Evolutionary conservation across 345 rosid species (phyloP).

Genomic region (Hypericum androsaemum): DNA sequence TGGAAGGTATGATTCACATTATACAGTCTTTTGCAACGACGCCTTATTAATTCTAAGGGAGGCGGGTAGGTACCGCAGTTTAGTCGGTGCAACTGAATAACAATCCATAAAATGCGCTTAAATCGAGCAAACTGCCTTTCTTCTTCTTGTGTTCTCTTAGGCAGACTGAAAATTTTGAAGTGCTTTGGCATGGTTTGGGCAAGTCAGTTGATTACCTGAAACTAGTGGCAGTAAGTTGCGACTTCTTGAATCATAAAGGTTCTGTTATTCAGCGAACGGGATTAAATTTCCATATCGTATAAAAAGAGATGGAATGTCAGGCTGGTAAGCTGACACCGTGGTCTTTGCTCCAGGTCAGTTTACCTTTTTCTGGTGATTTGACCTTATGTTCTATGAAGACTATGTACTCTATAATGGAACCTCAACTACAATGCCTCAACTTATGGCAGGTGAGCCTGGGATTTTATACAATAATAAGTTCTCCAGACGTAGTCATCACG

Average conservation of each 20-base stretch:
- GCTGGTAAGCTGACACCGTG: not conserved
- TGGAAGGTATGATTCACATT: slow-evolving; percentile 30
- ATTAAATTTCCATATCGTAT: no score
- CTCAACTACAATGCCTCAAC: slow-evolving; percentile 34
- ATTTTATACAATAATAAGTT: slow-evolving; percentile 3
- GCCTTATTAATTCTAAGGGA: no score
- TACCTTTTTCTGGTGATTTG: slow-evolving; percentile 38
- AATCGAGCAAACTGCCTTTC: not conserved
- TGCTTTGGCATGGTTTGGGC: slow-evolving; percentile 42
- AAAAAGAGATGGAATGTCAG: no score
- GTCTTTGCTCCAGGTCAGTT: slow-evolving; percentile 32
- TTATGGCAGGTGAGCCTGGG: slow-evolving; percentile 41
- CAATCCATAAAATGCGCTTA: no score
- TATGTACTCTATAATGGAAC: slow-evolving; percentile 43
- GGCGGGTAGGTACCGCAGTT: no score
- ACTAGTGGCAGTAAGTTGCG: slow-evolving; percentile 43
- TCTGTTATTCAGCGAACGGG: no score
- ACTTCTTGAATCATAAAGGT: no score
- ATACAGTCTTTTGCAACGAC: no score
- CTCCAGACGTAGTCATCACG: not conserved
- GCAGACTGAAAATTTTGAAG: slow-evolving; percentile 30
- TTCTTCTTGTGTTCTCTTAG: slow-evolving; percentile 13
- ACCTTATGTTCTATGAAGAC: slow-evolving; percentile 36
- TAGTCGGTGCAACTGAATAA: no score
- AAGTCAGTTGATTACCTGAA: slow-evolving; percentile 30